Evolutionary conservation across 2,329 filamentous ascomycete species (phyloP).

Genomic region (Colletotrichum limetticola): DNA sequence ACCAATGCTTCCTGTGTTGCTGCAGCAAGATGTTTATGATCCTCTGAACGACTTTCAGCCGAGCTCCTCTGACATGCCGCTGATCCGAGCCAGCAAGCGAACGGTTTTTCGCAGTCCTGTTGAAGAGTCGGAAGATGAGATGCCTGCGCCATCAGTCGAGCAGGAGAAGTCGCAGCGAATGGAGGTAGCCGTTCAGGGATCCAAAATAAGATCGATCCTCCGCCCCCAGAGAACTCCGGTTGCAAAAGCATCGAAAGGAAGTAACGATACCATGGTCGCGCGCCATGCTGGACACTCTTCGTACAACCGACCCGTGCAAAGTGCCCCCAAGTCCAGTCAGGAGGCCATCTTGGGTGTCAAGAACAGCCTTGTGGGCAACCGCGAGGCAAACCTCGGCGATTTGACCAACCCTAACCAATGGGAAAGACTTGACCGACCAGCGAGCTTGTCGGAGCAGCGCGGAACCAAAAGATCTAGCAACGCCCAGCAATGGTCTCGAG

Average conservation of each 20-base stretch:
- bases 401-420: not conserved
- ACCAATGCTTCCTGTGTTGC: not conserved
- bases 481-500: not conserved
- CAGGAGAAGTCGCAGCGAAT: conserved; percentile 7
- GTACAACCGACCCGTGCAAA: conserved; percentile 10
- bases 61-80: conserved; percentile 7
- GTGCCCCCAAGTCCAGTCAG: not conserved
- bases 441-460: not conserved
- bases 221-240: not conserved
- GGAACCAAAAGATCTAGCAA: not conserved
- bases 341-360: not conserved
- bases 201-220: not conserved
- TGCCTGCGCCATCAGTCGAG: not conserved
- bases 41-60: not conserved
- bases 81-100: not conserved
- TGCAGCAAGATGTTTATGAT: not conserved
- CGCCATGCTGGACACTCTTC: not conserved
- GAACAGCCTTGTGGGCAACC: conserved; percentile 1
- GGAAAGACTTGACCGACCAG: not conserved
- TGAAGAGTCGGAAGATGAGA: not conserved
- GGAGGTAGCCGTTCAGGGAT: not conserved
- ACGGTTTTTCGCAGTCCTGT: conserved; percentile 20
- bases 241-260: not conserved
- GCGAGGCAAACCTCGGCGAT: not conserved
- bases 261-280: not conserved